These are phyloP conservation scores for Cladosporium sp. DNA, from an alignment of 2,329 filamentous ascomycete species.

Conservation along the genomic window DNA sequence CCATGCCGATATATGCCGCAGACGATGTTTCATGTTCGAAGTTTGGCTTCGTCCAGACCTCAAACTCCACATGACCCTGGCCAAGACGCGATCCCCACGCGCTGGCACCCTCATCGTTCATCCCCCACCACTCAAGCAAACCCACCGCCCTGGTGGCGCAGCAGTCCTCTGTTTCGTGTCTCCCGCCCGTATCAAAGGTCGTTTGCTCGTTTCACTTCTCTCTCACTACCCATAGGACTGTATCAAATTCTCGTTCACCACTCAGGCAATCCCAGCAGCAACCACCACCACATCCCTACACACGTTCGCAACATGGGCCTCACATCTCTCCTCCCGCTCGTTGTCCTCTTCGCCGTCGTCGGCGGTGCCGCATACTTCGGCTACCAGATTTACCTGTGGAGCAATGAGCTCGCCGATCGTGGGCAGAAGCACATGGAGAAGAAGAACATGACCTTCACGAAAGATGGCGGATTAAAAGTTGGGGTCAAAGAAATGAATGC, in stretches of 20 bases:
- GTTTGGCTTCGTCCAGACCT: background rate
- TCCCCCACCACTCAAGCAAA: background rate
- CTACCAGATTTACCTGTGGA: slow-evolving; percentile 67
- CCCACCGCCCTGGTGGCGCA: slow-evolving; percentile 4
- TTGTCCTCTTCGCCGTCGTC: slow-evolving; percentile 59
- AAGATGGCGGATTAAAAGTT: slow-evolving; percentile 67
- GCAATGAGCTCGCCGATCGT: slow-evolving; percentile 60
- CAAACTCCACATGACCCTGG: background rate
- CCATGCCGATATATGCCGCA: background rate
- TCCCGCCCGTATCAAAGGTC: background rate
- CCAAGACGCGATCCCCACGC: background rate
- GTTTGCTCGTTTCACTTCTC: background rate
- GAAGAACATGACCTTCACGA: slow-evolving; percentile 71
- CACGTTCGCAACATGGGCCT: slow-evolving; percentile 28
- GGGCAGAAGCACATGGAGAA: slow-evolving; percentile 68
- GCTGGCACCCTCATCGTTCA: background rate
- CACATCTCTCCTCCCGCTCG: slow-evolving; percentile 55
- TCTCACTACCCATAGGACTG: background rate
- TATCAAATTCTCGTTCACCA: background rate
- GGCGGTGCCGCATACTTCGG: slow-evolving; percentile 59
- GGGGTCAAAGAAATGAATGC: slow-evolving; percentile 64
- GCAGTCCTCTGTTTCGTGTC: slow-evolving; percentile 1
- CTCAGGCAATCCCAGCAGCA: background rate
- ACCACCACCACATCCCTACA: background rate
- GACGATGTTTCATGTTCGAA: slow-evolving; percentile 7